Percentiles rank a stretch among this genome's conserved stretches.
Evolutionary conservation across 768 basidiomycete species (phyloP).

Genomic region (Myochromella boudieri): DNA sequence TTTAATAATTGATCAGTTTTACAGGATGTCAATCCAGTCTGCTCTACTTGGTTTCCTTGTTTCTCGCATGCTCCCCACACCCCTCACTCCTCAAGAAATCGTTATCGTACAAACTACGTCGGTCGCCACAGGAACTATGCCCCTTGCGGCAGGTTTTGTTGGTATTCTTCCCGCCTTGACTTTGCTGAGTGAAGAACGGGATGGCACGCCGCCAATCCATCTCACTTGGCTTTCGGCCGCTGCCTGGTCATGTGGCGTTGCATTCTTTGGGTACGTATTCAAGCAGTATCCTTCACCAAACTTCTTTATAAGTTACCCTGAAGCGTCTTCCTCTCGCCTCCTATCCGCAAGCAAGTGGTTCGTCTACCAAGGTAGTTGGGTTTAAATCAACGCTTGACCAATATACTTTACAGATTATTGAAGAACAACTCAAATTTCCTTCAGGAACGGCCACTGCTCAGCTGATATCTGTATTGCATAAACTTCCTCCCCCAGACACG

Average conservation of each 20-base stretch:
- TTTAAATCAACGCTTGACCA: conserved; percentile 10
- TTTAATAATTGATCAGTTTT: conserved; percentile 6
- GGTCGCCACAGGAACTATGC: conserved; percentile 91
- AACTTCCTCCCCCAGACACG: conserved; percentile 65
- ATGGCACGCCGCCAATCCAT: conserved; percentile 74
- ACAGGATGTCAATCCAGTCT: conserved; percentile 94
- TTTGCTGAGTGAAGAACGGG: conserved; percentile 68
- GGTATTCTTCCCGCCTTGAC: conserved; percentile 91
- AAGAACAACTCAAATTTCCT: conserved; percentile 92
- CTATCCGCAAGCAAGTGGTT: conserved; percentile 92
- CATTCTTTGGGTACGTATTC: conserved; percentile 79
- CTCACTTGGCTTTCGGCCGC: conserved; percentile 74
- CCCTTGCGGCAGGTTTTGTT: conserved; percentile 82
- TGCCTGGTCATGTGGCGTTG: conserved; percentile 87
- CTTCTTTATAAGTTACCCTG: neutral
- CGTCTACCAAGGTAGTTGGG: neutral
- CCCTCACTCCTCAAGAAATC: conserved; percentile 88
- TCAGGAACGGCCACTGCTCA: conserved; percentile 97
- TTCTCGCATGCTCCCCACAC: conserved; percentile 68
- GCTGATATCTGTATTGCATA: conserved; percentile 86
- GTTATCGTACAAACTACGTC: conserved; percentile 95
- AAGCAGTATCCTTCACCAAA: neutral
- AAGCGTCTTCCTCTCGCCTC: conserved; percentile 94
- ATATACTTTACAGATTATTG: conserved; percentile 65
- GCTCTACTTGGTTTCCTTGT: conserved; percentile 89